Evolutionary conservation across 2,329 filamentous ascomycete genomes (phyloP), one percentile per base, ranked within the genome.

Genomic region (Cordyceps cateniannulata): DNA sequence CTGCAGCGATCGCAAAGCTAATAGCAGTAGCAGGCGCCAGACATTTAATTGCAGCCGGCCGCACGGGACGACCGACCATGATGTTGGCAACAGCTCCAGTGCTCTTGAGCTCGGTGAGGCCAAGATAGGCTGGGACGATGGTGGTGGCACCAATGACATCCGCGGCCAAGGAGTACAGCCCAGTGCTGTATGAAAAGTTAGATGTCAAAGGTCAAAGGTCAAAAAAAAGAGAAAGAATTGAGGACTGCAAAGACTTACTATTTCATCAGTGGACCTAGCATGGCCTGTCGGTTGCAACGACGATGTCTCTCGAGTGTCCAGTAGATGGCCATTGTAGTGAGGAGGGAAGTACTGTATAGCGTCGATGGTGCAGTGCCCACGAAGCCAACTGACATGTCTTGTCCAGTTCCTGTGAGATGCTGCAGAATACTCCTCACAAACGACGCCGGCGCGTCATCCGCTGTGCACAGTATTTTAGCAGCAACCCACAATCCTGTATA

Each of bases 281-380:
- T 48, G 12, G 54, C 44, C 27, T 57, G 54, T 24, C 54, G 16
- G 45, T 57, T 57, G 16, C 54, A 48, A 14, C 54, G 54, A 10
- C 54, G 54, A 27, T 57, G 49, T 40, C 45, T 49, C 44, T 57
- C 54, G 14, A 57, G 8, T 4, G 54, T 48, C 54, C 54, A 57
- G 54, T 57, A 49, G 20, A 49, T 12, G 14, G 54, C 22, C 54
- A 57, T 40, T 14, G 29, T 24, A 2, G 44, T 49, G 27, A 57
- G 29, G 14, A 57, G 54, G 12, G 44, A 48, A 14, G 44, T 40
- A n/a, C 27, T 49, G 29, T 57, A 57, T 20, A 57, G 24, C 9
- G 25, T 27, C 8, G 44, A 25, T 6, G 29, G 12, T 1, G 3
- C 8, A 7, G 5, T n/a, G 1, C 42, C 27, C 8, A 3, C 16